Evolutionary conservation across 768 basidiomycete genomes (phyloP), one percentile per base, ranked within the genome.

Genomic region (Lepiota subincarnata): DNA sequence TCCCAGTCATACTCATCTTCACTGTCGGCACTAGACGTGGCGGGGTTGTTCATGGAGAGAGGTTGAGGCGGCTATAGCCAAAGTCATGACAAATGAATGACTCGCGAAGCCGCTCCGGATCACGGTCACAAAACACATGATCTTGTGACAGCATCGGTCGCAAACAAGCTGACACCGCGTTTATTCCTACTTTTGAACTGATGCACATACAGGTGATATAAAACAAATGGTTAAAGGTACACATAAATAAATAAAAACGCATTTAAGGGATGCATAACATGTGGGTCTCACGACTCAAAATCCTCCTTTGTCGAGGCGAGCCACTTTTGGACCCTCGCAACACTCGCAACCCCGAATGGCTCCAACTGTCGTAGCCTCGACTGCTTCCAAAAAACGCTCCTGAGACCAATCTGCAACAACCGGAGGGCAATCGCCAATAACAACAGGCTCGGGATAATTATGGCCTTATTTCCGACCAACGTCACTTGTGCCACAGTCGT

Each of bases 1-100:
- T 91, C 87, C 88, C 87, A 89, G 64, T 91, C 88, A 56, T 81
- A 74, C 38, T 88, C 88, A 61, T 88, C 84, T 61, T 87, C 85
- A 56, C 72, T 77, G 59, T 76, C 75, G 22, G 61, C 65, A 49
- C 66, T 64, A 57, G 62, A 39, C 2, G 44, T n/a, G 34, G n/a
- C 36, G 28, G 41, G 14, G 31, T 40, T 13, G 45, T 48, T 46
- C 53, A 54, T 54, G 52, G 31, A 28, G 40, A 31, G 31, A 31
- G 31, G 10, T 31, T 8, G 8, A 31, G 16, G 28, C 18, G 18
- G 31, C 16, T 19, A 19, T 40, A 44, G 44, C 6, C 24, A 16
- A 51, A 39, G n/a, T 34, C 35, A 50, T 52, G 50, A 57, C 50
- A 57, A 50, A 48, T 50, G 45, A 50, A 48, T 50, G 45, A 52